Base-by-base conservation (phyloP, 176 grass and related monocot species). In the Dendrocalamus sinicus region DNA sequence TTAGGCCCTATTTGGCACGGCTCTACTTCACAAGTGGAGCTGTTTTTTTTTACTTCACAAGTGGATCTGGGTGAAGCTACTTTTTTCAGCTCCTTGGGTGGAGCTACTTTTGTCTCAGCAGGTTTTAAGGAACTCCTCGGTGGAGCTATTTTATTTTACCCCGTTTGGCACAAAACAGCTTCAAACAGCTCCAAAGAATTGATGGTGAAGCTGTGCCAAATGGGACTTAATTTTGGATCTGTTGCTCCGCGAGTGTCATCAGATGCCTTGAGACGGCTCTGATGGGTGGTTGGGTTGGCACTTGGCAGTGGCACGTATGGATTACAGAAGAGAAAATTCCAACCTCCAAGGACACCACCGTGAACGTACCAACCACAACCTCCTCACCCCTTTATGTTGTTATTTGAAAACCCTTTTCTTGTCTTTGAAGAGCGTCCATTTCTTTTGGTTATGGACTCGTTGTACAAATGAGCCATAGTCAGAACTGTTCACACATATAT, bases 281-380 rank as follows among this genome's bases (percentile, higher is more conserved):
- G 16, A 22, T 53, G 4, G 12, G 72, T 22, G 32, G 41, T 51
- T 51, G 1, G 7, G 46, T 40, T 55, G 64, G 59, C 87, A 84
- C 59, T 66, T 84, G 81, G 73, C 81, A 78, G 46, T 23, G 30
- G 20, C 13, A 40, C 43, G 54, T 23, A 44, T 35, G 45, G 45
- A 78, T 41, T 4, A 23, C n/a, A 85, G 40, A 20, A 14, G 65
- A 50, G 39, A 47, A 72, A 35, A 54, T 17, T 26, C 26, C 26
- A 26, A 26, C 26, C 26, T 69, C 43, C 72, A 88, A 88, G 60
- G 32, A 59, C 52, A 20, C 37, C 15, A 52, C 51, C 41, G 48
- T 41, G 15, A 77, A 20, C 46, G 45, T 41, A 75, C 45, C 30
- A 54, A 54, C 17, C 5, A 2, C 52, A 48, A 13, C 12, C 39